phyloP scores from a whole-genome alignment of 768 basidiomycete genomes.

The Strobilomyces confusus region DNA sequence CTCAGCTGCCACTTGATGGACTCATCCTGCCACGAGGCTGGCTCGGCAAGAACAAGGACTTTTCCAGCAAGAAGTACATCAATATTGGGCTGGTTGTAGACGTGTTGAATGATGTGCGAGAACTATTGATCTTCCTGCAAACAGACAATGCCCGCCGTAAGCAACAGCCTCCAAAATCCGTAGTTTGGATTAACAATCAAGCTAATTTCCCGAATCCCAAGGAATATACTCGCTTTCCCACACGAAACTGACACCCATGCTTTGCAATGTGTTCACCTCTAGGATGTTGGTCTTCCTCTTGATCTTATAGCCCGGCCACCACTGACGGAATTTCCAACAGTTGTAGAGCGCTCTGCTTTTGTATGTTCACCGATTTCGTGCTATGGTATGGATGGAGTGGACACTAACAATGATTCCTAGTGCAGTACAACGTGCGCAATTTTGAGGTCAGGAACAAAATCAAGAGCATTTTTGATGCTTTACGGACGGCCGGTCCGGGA shows the following conservation, averaged over 20 bases:
- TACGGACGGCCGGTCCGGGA: conserved; percentile 7
- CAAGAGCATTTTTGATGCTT: conserved; percentile 3
- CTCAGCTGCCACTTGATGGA: conserved; percentile 33
- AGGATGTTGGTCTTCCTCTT: conserved; percentile 39
- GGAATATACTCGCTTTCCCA: conserved; percentile 7
- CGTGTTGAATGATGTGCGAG: conserved; percentile 18
- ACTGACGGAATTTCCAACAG: conserved; percentile 25
- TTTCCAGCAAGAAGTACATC: conserved; percentile 11
- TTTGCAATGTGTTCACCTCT: conserved; percentile 39
- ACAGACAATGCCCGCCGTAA: conserved; percentile 27
- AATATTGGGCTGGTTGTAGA: conserved; percentile 38
- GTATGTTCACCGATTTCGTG: conserved; percentile 31
- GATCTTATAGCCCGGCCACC: background rate
- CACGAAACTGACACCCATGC: conserved; percentile 11
- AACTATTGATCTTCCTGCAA: conserved; percentile 30
- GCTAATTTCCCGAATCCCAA: background rate
- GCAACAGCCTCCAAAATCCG: background rate
- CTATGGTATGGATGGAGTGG: background rate
- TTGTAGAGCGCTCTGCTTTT: conserved; percentile 43
- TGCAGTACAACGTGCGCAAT: conserved; percentile 26
- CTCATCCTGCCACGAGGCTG: conserved; percentile 54
- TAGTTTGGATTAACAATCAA: background rate
- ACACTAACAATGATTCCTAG: background rate
- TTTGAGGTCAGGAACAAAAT: background rate
- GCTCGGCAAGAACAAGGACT: conserved; percentile 31